phyloP scores from a whole-genome alignment of 1,139 yeast genomes.

The Tardiomyces depauwii region DNA sequence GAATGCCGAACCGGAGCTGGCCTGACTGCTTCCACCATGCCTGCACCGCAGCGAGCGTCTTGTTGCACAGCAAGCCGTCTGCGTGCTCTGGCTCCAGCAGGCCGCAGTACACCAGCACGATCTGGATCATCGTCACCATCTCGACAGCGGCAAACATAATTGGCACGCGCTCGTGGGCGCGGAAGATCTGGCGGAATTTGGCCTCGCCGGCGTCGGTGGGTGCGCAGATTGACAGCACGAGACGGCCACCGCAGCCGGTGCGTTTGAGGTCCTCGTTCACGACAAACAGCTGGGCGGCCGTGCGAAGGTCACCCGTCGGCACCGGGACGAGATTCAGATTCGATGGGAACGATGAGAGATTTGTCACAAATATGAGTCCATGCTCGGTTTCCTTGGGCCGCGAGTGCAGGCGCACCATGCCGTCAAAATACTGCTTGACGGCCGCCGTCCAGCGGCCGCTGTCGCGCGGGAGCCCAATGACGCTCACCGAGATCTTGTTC shows the following conservation, averaged over 20 bases:
- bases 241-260: constrained; percentile 76
- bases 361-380: constrained; percentile 67
- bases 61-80: constrained; percentile 75
- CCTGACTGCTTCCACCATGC: constrained; percentile 85
- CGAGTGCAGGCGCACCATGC: constrained; percentile 50
- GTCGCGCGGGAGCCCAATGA: constrained; percentile 48
- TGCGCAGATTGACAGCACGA: constrained; percentile 53
- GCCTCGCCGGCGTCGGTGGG: constrained; percentile 75
- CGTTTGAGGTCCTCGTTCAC: constrained; percentile 70
- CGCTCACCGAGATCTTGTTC: constrained; percentile 50
- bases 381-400: constrained; percentile 40
- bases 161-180: constrained; percentile 41
- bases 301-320: constrained; percentile 45
- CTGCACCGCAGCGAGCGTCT: constrained; percentile 58
- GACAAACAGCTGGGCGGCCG: constrained; percentile 45
- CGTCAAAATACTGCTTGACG: constrained; percentile 44
- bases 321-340: constrained; percentile 60
- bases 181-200: constrained; percentile 70
- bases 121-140: constrained; percentile 62
- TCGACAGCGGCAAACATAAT: constrained; percentile 62
- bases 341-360: constrained; percentile 70
- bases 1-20: constrained; percentile 40
- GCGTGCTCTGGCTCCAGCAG: constrained; percentile 56
- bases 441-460: constrained; percentile 44
- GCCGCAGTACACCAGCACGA: constrained; percentile 66